phyloP scores from a whole-genome alignment of 805 yeast species.

The Diddensiella santjacobensis region DNA sequence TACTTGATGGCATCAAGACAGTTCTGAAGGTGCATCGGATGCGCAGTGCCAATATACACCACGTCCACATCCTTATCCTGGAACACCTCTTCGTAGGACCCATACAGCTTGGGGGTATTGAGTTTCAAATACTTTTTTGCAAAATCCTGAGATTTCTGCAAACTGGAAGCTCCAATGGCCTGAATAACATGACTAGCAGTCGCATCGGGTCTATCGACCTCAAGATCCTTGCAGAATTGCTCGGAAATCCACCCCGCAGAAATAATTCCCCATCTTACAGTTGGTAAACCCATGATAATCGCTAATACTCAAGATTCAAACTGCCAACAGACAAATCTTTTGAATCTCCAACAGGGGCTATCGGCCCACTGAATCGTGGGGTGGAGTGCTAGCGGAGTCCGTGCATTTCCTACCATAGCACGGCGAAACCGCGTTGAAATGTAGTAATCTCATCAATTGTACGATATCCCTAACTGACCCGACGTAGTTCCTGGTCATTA shows the following conservation, averaged over 20 bases:
- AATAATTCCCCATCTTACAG: slow-evolving; percentile 8
- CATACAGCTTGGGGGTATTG: slow-evolving; percentile 12
- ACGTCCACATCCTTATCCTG: slow-evolving; percentile 40
- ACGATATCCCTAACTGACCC: too few species aligned
- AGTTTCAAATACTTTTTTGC: slow-evolving; percentile 4
- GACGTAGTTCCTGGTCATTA: too few species aligned
- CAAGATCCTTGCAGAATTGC: slow-evolving; percentile 21
- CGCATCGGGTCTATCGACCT: slow-evolving; percentile 11
- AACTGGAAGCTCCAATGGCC: slow-evolving; percentile 22
- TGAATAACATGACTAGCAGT: slow-evolving; percentile 17
- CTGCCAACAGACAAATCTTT: background rate
- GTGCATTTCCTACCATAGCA: too few species aligned
- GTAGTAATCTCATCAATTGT: too few species aligned
- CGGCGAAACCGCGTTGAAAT: too few species aligned
- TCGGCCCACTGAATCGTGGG: too few species aligned
- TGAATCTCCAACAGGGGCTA: too few species aligned
- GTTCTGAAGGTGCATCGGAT: slow-evolving; percentile 45
- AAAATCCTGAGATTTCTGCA: slow-evolving; percentile 20
- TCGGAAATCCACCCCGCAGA: slow-evolving; percentile 23
- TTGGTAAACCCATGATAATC: background rate
- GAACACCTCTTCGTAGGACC: slow-evolving; percentile 41
- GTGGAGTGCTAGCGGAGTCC: too few species aligned
- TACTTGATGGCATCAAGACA: slow-evolving; percentile 39
- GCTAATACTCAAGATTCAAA: too few species aligned
- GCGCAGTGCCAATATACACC: slow-evolving; percentile 52